These are phyloP conservation scores for Lumnitzera littorea DNA, from an alignment of 345 rosid species.

Conservation along the genomic window DNA sequence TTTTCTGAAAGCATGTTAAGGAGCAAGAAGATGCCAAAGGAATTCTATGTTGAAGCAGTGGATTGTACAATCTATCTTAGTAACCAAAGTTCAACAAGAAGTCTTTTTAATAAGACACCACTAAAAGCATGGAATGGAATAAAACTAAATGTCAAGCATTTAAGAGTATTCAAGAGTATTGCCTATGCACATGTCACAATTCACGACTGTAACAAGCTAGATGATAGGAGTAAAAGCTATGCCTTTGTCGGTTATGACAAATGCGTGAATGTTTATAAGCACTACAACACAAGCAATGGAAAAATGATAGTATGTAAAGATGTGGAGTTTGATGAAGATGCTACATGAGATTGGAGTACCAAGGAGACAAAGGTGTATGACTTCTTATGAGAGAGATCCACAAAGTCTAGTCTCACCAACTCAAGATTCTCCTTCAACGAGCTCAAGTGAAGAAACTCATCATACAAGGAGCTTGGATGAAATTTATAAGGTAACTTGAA, in stretches of 20 bases:
- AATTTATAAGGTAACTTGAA: not conserved
- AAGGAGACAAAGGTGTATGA: no score
- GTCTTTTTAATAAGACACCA: not conserved
- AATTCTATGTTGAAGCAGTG: conserved; percentile 2
- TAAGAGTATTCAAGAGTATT: not conserved
- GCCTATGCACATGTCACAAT: no score
- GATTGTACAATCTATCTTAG: not conserved
- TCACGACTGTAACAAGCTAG: no score
- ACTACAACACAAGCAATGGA: not conserved
- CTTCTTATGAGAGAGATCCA: no score
- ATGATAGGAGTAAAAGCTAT: no score
- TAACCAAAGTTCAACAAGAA: not conserved
- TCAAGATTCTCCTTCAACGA: no score
- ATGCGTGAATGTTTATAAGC: not conserved
- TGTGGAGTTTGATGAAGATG: conserved; percentile 1
- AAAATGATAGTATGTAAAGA: not conserved
- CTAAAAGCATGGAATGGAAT: not conserved
- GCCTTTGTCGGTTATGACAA: no score
- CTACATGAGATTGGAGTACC: no score
- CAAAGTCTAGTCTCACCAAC: no score
- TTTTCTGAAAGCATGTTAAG: conserved; percentile 7
- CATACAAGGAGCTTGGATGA: not conserved
- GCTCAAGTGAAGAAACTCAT: no score
- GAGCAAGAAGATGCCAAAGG: not conserved
- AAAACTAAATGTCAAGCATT: not conserved